A percentile compares a stretch with the other conserved stretches of the same genome.
Conservation (phyloP, 805 yeast genomes). For the Lipomyces japonicus region DNA sequence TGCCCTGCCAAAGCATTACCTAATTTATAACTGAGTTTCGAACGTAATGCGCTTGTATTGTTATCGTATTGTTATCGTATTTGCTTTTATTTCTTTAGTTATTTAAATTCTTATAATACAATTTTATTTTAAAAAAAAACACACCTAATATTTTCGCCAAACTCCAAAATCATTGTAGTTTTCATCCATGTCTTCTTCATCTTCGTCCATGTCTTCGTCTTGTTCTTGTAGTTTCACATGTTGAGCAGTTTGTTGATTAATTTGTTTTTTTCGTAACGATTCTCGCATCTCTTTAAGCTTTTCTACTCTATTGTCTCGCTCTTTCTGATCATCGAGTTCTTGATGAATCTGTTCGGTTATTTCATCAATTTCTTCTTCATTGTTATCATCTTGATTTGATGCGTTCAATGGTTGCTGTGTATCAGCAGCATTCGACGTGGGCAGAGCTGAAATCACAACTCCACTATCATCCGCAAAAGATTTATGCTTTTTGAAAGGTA, state of each 20-base stretch:
- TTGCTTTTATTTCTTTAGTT: too few relatives aligned
- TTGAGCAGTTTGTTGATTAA: neutral
- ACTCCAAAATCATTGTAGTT: conserved; percentile 5
- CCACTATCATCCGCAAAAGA: neutral
- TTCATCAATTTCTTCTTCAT: conserved; percentile 13
- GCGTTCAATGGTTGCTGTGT: neutral
- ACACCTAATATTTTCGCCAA: neutral
- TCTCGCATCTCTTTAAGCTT: conserved; percentile 22
- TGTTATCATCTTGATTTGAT: neutral
- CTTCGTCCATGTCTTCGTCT: conserved; percentile 4
- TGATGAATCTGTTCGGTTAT: conserved; percentile 11
- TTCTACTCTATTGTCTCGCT: conserved; percentile 14
- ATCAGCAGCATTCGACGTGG: neutral
- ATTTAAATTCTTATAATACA: neutral
- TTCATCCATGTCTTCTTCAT: conserved; percentile 13
- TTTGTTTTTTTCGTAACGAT: conserved; percentile 2
- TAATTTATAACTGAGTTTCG: too few relatives aligned
- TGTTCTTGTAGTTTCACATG: neutral
- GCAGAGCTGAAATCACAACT: neutral
- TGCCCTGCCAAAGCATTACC: too few relatives aligned
- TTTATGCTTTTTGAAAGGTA: neutral
- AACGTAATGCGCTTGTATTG: too few relatives aligned
- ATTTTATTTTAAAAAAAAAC: neutral
- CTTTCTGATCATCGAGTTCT: conserved; percentile 25
- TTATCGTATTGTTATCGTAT: too few relatives aligned